Conservation (phyloP, 2,329 filamentous ascomycete genomes). For the Diaporthe velutina region DNA sequence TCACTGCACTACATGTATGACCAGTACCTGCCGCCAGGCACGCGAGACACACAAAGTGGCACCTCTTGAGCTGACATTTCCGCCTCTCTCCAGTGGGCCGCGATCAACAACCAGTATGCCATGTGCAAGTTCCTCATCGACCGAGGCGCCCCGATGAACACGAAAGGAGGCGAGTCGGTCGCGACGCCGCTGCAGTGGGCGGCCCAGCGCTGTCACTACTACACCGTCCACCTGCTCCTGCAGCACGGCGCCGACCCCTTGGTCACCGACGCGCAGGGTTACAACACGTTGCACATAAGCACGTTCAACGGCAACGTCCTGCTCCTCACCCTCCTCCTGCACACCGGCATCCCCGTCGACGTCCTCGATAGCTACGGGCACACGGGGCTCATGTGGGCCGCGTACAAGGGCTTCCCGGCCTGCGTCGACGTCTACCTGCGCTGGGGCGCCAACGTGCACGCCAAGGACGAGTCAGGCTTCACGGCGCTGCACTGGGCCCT, state of each 20-base stretch:
- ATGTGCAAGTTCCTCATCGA: conserved; percentile 96
- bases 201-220: conserved; percentile 95
- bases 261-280: conserved; percentile 92
- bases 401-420: conserved; percentile 94
- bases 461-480: conserved; percentile 91
- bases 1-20: conserved; percentile 93
- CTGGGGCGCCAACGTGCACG: conserved; percentile 95
- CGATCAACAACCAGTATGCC: conserved; percentile 98
- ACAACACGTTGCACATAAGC: conserved; percentile 96
- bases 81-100: conserved; percentile 80
- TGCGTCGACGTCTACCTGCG: conserved; percentile 93
- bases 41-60: conserved; percentile 33
- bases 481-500: conserved; percentile 97
- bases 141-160: conserved; percentile 89
- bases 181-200: conserved; percentile 98
- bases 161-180: conserved; percentile 93
- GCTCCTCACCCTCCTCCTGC: conserved; percentile 87
- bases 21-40: conserved; percentile 21
- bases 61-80: conserved; percentile 10
- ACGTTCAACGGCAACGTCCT: conserved; percentile 97
- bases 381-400: conserved; percentile 97
- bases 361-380: conserved; percentile 91
- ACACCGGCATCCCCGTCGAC: conserved; percentile 96
- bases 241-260: conserved; percentile 93
- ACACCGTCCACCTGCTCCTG: conserved; percentile 92